Conservation (phyloP, 148 eudicot genomes). For the Drosera capensis region DNA sequence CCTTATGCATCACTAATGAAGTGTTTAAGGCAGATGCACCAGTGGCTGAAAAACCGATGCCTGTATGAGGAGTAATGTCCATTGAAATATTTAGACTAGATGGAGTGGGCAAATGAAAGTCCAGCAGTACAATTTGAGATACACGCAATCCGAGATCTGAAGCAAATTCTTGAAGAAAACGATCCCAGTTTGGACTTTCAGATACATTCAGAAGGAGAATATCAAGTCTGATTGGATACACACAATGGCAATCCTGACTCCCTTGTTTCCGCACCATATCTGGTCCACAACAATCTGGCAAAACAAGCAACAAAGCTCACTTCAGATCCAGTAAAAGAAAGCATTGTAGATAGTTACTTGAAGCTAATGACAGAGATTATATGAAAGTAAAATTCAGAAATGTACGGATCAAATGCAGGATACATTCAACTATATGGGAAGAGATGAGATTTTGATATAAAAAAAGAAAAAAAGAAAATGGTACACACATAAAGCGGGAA, state of each 20-base stretch:
- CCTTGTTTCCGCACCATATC: constrained; percentile 76
- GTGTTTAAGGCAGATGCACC: constrained; percentile 60
- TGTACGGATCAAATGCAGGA: no score
- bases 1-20: constrained; percentile 55
- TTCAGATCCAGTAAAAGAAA: background rate
- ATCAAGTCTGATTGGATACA: constrained; percentile 82
- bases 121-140: constrained; percentile 71
- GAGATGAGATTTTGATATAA: no score
- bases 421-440: no score
- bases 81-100: constrained; percentile 85
- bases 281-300: constrained; percentile 75
- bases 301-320: constrained; percentile 7
- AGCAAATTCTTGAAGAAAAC: constrained; percentile 60
- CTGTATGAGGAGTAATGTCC: constrained; percentile 73
- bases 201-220: constrained; percentile 72
- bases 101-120: constrained; percentile 54
- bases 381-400: no score
- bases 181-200: constrained; percentile 57
- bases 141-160: constrained; percentile 47
- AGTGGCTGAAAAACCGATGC: constrained; percentile 51
- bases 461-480: no score
- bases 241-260: constrained; percentile 68
- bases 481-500: no score
- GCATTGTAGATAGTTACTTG: no score
- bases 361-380: no score